Evolutionary conservation across 805 yeast genomes (phyloP), one percentile per base, ranked within the genome.

Genomic region (Teunomyces kruisii): DNA sequence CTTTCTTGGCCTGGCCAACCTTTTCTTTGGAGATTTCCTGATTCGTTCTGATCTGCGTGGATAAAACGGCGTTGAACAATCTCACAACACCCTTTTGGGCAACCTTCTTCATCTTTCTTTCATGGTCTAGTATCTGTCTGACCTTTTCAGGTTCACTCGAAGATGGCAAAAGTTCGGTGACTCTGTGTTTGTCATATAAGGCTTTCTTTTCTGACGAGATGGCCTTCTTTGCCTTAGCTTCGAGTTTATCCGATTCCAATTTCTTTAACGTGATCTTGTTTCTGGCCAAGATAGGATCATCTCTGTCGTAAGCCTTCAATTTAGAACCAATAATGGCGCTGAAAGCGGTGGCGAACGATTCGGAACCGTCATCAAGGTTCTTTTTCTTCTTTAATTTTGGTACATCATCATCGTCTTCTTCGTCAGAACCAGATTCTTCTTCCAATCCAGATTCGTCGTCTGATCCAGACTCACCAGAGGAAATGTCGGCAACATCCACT

Each of bases 21-120:
- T 58, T 68, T 15, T 74, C 81, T 10, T 68, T 68, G n/a, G 64
- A 55, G 2, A 80, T 63, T 50, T 79, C 85, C 43, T 71, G 70
- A 22, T 65, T 70, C 2, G 89, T 79, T 47, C 71, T 74, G 9
- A 79, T 78, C 64, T 89, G 97, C 0, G 96, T 85, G 26, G 86
- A 76, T 59, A 87, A 75, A 19, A 89, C 82, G 1, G 96, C 96
- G 59, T 87, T 92, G 70, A 84, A 89, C 52, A 88, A 76, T 60
- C 83, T 79, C 7, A 89, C 88, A 10, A 88, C 96, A 68, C 97
- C 97, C 52, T 84, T 74, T 67, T 88, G 96, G 0, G 96, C 98
- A 17, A 82, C 76, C 59, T 89, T 89, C 61, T 86, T 84, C 56
- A 88, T 69, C 49, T 69, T 74, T 51, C 79, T 78, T 60, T 89